Conservation (phyloP, 768 basidiomycete genomes). For the Russula earlei region DNA sequence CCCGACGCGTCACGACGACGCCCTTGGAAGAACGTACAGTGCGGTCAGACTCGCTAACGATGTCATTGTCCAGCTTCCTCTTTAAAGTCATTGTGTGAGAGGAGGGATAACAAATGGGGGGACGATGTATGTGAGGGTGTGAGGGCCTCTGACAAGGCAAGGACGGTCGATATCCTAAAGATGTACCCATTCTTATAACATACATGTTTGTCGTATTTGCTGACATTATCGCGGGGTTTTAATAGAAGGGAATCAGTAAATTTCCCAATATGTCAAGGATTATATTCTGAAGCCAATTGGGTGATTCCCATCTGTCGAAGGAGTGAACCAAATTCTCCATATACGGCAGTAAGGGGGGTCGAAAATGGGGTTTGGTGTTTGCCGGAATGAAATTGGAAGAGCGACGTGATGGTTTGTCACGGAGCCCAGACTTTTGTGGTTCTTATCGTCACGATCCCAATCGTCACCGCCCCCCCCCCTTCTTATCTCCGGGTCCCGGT, state of each 20-base stretch:
- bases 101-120: conserved; percentile 14
- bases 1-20: conserved; percentile 6
- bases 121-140: conserved; percentile 1
- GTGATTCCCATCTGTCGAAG: conserved; percentile 14
- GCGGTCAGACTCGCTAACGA: conserved; percentile 41
- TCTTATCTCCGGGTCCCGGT: no score
- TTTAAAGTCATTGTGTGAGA: conserved; percentile 53
- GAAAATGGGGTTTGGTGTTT: conserved; percentile 3
- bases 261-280: neutral
- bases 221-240: conserved; percentile 13
- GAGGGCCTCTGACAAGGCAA: conserved; percentile 22
- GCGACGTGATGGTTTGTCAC: conserved; percentile 13
- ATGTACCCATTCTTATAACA: conserved; percentile 18
- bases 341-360: neutral
- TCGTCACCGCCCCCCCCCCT: no score
- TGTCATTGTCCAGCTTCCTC: conserved; percentile 60
- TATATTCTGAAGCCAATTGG: conserved; percentile 11
- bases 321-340: neutral
- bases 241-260: conserved; percentile 15
- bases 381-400: conserved; percentile 6
- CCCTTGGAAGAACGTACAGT: conserved; percentile 19
- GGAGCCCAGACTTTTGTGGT: neutral
- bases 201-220: conserved; percentile 19
- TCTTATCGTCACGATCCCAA: conserved; percentile 6
- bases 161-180: conserved; percentile 13